Conservation (phyloP, 164 flowering plant species). For the Warburgia ugandensis region DNA sequence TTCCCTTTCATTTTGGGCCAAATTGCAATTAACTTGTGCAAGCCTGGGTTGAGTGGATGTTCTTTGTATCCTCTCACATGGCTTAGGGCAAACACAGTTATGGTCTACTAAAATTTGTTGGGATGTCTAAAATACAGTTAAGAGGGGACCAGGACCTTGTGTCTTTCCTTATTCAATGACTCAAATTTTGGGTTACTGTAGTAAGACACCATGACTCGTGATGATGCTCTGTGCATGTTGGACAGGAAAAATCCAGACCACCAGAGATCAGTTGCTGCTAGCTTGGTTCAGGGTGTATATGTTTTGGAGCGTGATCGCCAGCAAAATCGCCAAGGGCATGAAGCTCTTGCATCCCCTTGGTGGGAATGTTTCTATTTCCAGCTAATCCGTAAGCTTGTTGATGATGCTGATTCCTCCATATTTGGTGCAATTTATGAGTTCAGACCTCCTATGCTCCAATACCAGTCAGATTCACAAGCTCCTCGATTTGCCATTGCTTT, state of each 20-base stretch:
- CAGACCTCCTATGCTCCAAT: constrained; percentile 19
- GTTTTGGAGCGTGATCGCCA: constrained; percentile 77
- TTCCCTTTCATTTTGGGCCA: too few species aligned
- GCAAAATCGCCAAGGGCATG: constrained; percentile 36
- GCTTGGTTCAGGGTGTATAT: constrained; percentile 80
- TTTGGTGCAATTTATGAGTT: constrained; percentile 73
- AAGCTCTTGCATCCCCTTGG: constrained; percentile 93
- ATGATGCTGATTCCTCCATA: constrained; percentile 56
- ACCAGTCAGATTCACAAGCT: constrained; percentile 7
- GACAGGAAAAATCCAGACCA: constrained; percentile 60
- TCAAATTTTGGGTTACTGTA: too few species aligned
- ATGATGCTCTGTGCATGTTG: not conserved
- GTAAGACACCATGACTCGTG: too few species aligned
- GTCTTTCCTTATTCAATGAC: too few species aligned
- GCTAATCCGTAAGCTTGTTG: constrained; percentile 39
- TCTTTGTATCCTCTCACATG: too few species aligned
- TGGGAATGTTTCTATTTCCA: constrained; percentile 67
- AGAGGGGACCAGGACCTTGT: too few species aligned
- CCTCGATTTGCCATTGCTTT: constrained; percentile 72
- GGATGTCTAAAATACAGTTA: too few species aligned
- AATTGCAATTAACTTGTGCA: too few species aligned
- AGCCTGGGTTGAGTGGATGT: too few species aligned
- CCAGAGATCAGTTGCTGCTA: constrained; percentile 70
- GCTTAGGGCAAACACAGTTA: too few species aligned
- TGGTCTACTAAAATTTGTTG: too few species aligned